Percentiles rank a stretch among this genome's conserved stretches.
phyloP scores from a whole-genome alignment of 2,329 filamentous ascomycete species.

The Neofusicoccum laricinum region DNA sequence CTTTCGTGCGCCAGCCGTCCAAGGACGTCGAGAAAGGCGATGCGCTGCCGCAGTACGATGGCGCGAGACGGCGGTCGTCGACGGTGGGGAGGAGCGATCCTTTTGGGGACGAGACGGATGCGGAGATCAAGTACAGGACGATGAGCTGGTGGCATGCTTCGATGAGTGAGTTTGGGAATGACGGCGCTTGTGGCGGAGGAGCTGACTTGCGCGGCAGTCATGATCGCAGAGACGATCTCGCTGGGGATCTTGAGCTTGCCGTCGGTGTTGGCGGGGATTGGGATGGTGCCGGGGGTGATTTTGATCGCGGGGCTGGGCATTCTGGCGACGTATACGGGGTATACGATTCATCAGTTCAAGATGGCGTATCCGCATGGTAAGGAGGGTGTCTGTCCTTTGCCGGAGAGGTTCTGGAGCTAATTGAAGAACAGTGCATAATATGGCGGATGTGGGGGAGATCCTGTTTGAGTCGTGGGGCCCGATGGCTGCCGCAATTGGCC shows the following conservation, averaged over 20 bases:
- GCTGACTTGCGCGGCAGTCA: conserved; percentile 35
- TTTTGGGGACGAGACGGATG: conserved; percentile 30
- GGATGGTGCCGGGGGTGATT: conserved; percentile 17
- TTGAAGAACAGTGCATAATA: conserved; percentile 22
- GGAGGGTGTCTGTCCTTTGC: conserved; percentile 30
- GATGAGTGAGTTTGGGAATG: conserved; percentile 10
- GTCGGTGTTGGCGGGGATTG: conserved; percentile 17
- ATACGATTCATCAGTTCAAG: conserved; percentile 20
- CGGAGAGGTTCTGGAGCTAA: conserved; percentile 58
- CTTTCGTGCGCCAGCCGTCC: background rate
- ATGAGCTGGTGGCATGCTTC: conserved; percentile 41
- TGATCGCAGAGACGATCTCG: conserved; percentile 59
- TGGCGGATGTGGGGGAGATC: conserved; percentile 18
- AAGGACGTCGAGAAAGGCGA: conserved; percentile 3
- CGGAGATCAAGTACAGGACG: conserved; percentile 50
- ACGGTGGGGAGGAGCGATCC: conserved; percentile 2
- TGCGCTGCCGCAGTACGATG: background rate
- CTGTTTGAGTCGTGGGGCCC: conserved; percentile 15
- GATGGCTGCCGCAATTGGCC: conserved; percentile 9
- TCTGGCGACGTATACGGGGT: conserved; percentile 33
- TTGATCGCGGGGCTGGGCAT: conserved; percentile 17
- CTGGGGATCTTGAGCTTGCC: conserved; percentile 37
- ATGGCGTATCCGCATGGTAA: conserved; percentile 15
- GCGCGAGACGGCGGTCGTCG: background rate
- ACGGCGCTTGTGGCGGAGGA: too few species aligned